Conservation (phyloP, 2,329 filamentous ascomycete species). For the Cryoendolithus antarcticus region DNA sequence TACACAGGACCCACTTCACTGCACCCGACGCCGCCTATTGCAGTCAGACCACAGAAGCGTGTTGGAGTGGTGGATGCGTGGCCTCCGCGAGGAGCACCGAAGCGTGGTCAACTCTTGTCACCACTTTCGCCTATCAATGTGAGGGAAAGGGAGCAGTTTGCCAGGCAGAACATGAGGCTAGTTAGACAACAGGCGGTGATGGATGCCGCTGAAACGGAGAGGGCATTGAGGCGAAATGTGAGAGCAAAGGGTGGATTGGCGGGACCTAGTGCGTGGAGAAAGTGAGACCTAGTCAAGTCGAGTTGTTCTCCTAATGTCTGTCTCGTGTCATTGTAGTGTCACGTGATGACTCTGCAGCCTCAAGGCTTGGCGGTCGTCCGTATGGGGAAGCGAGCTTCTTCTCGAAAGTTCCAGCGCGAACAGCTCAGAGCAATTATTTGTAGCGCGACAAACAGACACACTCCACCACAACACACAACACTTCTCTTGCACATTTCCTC, state of each 20-base stretch:
- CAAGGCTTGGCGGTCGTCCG: no score
- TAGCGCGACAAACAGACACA: no score
- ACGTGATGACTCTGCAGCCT: no score
- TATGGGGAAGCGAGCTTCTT: no score
- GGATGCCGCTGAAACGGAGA: slow-evolving; percentile 13
- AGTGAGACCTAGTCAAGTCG: neutral
- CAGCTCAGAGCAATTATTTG: no score
- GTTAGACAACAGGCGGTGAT: slow-evolving; percentile 10
- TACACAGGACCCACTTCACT: neutral
- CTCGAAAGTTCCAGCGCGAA: no score
- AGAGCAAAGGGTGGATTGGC: neutral
- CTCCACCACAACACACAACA: no score
- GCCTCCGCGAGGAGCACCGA: slow-evolving; percentile 3
- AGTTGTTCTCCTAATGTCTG: no score
- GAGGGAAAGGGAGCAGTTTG: slow-evolving; percentile 4
- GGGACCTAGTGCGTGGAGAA: neutral
- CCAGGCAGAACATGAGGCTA: slow-evolving; percentile 9
- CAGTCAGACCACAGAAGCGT: neutral
- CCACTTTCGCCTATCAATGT: slow-evolving; percentile 1
- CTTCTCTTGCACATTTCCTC: no score
- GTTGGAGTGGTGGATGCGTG: neutral
- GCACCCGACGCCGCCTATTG: slow-evolving; percentile 8
- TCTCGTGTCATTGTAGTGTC: no score
- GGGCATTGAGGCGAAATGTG: slow-evolving; percentile 7
- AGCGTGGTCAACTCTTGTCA: neutral